These are phyloP conservation scores for Bryoglossum gracile DNA, from an alignment of 495 filamentous ascomycete species.

Conservation along the genomic window DNA sequence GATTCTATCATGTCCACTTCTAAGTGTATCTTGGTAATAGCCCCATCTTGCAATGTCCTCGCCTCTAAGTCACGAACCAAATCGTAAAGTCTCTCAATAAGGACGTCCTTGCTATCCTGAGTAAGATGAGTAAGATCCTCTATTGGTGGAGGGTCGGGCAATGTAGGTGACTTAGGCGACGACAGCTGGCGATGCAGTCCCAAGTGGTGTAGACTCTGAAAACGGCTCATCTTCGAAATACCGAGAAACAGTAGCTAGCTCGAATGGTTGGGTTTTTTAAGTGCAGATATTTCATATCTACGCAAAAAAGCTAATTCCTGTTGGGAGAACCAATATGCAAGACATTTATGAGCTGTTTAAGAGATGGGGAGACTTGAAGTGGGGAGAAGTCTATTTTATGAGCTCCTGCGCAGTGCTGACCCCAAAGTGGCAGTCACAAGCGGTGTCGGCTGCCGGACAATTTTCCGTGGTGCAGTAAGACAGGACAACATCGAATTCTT, in stretches of 20 bases:
- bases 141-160: background rate
- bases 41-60: slow-evolving; percentile 8
- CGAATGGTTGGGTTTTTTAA: background rate
- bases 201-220: slow-evolving; percentile 21
- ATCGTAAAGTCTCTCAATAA: slow-evolving; percentile 42
- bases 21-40: slow-evolving; percentile 17
- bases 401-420: no score
- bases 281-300: background rate
- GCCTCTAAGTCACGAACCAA: slow-evolving; percentile 32
- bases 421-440: no score
- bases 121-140: slow-evolving; percentile 25
- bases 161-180: slow-evolving; percentile 5
- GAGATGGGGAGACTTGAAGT: background rate
- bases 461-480: no score
- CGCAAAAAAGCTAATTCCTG: background rate
- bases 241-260: background rate
- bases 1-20: slow-evolving; percentile 22
- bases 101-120: slow-evolving; percentile 39
- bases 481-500: no score
- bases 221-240: slow-evolving; percentile 19
- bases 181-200: slow-evolving; percentile 21
- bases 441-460: no score
- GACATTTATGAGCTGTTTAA: background rate
- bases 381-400: no score
- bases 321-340: background rate